Base-by-base conservation (phyloP, 768 basidiomycete genomes). In the Astraeus odoratus region DNA sequence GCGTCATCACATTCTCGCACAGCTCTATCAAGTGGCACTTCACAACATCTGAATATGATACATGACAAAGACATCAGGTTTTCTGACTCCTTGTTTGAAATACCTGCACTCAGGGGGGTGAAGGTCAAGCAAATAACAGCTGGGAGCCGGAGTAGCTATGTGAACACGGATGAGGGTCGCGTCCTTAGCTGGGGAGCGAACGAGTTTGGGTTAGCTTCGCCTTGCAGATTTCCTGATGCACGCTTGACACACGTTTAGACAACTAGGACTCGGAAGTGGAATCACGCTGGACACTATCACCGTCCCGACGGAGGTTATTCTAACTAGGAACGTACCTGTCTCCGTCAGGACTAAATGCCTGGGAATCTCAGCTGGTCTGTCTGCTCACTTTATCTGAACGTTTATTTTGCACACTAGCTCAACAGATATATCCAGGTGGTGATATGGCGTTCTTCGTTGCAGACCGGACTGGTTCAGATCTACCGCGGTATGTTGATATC, bases 171-270 rank as follows among this genome's bases (percentile, higher is more conserved):
- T 5, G 64, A 69, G 2, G 93, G 91, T 2, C 71, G 80, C 43
- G 86, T 94, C 8, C 74, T 97, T 16, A 89, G 81, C 0, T 95
- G 87, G 80, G 93, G 93, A 36, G 88, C 88, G 1, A 95, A 96
- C 59, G 82, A 87, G 51, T 84, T 75, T 53, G 91, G 91, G 85
- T 85, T 52, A 42, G 74, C 49, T 15, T 15, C 3, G 43, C 20
- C 29, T 29, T 38, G 8, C 13, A 40, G 42, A 41, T 18, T 16
- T 22, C 22, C 19, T 19, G 29, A 38, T 33, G 34, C 38, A 39
- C 18, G 46, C 48, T 46, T 16, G 55, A 15, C 25, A 33, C 20
- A 20, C 8, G 31, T 48, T 16, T 54, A 87, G 89, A 22, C 92
- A 97, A 67, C 73, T 94, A 37, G 92, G 90, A 33, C 66, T 91